Evolutionary conservation across 169 alveolate genomes (phyloP).

Genomic region (Eimeria praecox): DNA sequence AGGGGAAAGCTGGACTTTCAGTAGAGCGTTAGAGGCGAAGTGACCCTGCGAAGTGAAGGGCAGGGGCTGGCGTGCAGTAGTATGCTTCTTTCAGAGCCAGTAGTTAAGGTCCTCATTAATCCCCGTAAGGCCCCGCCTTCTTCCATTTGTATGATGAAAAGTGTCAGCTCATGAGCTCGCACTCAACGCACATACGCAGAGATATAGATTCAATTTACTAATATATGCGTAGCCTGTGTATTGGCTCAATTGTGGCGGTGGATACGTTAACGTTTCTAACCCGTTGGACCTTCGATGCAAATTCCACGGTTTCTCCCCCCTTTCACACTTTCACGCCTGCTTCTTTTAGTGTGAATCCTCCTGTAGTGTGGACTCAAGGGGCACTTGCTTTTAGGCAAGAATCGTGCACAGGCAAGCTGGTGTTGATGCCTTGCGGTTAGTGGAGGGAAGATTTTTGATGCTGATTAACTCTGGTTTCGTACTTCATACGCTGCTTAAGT

Average conservation of each 20-base stretch:
- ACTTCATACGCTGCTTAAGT: not conserved
- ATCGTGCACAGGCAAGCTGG: not conserved
- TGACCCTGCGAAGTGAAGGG: not conserved
- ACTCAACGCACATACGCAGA: not conserved
- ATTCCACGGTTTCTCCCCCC: not conserved
- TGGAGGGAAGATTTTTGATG: not conserved
- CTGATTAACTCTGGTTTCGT: not conserved
- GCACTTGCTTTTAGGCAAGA: not conserved
- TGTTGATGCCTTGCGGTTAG: not conserved
- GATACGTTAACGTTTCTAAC: not conserved
- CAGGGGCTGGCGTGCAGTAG: not conserved
- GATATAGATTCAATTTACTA: not conserved
- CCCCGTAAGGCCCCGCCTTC: not conserved
- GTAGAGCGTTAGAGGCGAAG: not conserved
- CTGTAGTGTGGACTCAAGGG: not conserved
- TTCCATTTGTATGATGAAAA: not conserved
- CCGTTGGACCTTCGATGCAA: not conserved
- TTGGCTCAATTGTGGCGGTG: not conserved
- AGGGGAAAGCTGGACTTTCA: no score
- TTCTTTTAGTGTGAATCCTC: not conserved
- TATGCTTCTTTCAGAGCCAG: not conserved
- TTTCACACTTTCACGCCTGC: not conserved
- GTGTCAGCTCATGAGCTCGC: not conserved
- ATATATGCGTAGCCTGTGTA: not conserved
- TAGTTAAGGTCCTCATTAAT: not conserved